Evolutionary conservation across 495 filamentous ascomycete species (phyloP), one percentile per base, ranked within the genome.

Genomic region (Penicillium odoratum): DNA sequence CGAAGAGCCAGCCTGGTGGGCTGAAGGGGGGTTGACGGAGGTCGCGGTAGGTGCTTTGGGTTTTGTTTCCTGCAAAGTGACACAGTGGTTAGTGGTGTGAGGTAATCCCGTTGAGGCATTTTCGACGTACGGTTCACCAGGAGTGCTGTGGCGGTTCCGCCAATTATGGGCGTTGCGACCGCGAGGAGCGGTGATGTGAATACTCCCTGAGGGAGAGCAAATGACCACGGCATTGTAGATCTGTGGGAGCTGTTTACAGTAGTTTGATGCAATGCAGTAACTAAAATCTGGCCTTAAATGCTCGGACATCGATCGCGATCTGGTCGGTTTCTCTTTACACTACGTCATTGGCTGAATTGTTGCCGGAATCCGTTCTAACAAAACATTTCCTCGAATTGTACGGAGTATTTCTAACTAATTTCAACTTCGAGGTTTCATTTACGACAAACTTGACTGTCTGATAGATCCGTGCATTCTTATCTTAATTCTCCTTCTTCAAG

Each of bases 1-100:
- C 89, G 64, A 97, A 97, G 57, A 92, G 78, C 74, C 82, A 83
- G 5, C 89, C 80, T 0, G 93, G 93, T 4, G 93, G 93, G 40
- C 83, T 79, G 59, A 87, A 79, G 1, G 92, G 92, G 0, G 93
- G 93, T 69, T 96, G 90, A 53, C 83, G 85, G 47, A 96, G 78
- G 3, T 80, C 69, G 18, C 76, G 63, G 72, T 96, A 94, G 45
- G 77, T 84, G 46, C 76, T 72, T 61, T 87, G 79, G 25, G 83
- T 87, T 46, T 79, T 65, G 55, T 78, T 83, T 11, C 80, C 81
- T 84, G 49, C 11, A 36, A 11, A 11, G 13, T 36, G 33, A 21
- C 8, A 11, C 33, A 36, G 33, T 11, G 33, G 21, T 21, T 2
- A 21, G 21, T 21, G 21, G 21, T 21, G 21, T 21, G 21, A 21